Evolutionary conservation across 495 filamentous ascomycete genomes (phyloP), one percentile per base, ranked within the genome.

Genomic region (Aspergillus sclerotiicarbonarius): DNA sequence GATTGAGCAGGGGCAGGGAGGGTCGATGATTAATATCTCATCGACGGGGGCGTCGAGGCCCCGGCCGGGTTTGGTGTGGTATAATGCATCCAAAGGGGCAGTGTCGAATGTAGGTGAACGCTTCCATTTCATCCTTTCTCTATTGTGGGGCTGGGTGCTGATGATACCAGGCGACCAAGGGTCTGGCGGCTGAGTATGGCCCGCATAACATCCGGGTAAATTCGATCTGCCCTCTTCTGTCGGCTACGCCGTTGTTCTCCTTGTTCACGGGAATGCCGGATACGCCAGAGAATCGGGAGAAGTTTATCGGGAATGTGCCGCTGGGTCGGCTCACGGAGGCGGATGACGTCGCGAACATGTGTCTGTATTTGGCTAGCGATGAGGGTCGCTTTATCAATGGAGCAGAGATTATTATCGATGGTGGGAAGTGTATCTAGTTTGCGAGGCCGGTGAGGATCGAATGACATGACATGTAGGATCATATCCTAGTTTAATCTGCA

Each of bases 381-480:
- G 87, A 90, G 59, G 84, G 82, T 0, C 74, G 78, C 16, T 90
- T 90, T 63, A 79, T 90, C 41, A 90, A 87, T n/a, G 87, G 87
- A 1, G 80, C 71, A 9, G 74, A 78, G 54, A 73, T 76, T 67
- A 66, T 78, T 8, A 65, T 74, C 44, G 71, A 74, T 63, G 71
- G 72, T 30, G 74, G 65, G 31, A 73, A 70, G 54, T 71, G 63
- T 61, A 67, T 73, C 58, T 73, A 73, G 48, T 41, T 9, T 9
- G 13, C 13, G 9, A 13, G 8, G 9, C 33, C 13, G 33, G 2
- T 35, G 33, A 35, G 8, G 8, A 13, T 9, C 2, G 33, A n/a
- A n/a, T n/a, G n/a, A n/a, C n/a, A 7, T 9, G 8, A 3, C 8
- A 35, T 35, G 33, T 7, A 35, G 3, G 8, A 9, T 35, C 1